Evolutionary conservation across 345 rosid genomes (phyloP), one percentile per base, ranked within the genome.

Genomic region (Hypericum androsaemum): DNA sequence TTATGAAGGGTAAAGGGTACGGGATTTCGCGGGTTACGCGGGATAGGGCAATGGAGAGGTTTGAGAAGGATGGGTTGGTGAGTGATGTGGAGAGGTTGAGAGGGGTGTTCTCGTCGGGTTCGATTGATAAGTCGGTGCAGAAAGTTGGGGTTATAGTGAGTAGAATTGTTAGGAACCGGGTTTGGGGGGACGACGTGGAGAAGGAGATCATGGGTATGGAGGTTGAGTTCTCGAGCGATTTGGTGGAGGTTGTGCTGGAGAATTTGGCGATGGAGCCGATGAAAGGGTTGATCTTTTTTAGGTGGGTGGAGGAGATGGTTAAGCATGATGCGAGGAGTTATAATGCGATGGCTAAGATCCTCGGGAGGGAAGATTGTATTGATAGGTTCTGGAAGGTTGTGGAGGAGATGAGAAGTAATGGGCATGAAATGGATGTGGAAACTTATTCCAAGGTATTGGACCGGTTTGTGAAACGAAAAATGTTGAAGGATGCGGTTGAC

Each of bases 371-470:
- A 60, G 95, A 84, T 43, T 87, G 71, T 52, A 62, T 77, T 3
- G 96, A 87, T 66, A 74, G 94, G 52, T 87, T 92, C 60, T 80
- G 86, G 82, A 83, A 83, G 60, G 63, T 85, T 60, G 48, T 80
- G 8, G 73, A 74, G 50, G 97, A 88, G 63, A 81, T 88, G 86
- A 80, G 67, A 60, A 64, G 45, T 51, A 66, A 60, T 7, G 85
- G 87, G 32, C 74, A 63, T 64, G 84, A 81, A 66, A 72, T 88
- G 84, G 87, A 81, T 22, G 57, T 37, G 54, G 88, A 78, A 50
- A 86, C 97, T 10, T 85, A 55, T 56, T 69, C 12, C 52, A 72
- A 53, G 60, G 82, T 82, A 62, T 70, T 66, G 6, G 73, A 63
- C 39, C 75, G 77, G 53, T 88, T 88, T 60, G 53, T 73, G 44